A percentile compares a stretch with the other conserved stretches of the same genome.
Evolutionary conservation across 2,329 filamentous ascomycete genomes (phyloP).

Genomic region (Cercospora zeina): DNA sequence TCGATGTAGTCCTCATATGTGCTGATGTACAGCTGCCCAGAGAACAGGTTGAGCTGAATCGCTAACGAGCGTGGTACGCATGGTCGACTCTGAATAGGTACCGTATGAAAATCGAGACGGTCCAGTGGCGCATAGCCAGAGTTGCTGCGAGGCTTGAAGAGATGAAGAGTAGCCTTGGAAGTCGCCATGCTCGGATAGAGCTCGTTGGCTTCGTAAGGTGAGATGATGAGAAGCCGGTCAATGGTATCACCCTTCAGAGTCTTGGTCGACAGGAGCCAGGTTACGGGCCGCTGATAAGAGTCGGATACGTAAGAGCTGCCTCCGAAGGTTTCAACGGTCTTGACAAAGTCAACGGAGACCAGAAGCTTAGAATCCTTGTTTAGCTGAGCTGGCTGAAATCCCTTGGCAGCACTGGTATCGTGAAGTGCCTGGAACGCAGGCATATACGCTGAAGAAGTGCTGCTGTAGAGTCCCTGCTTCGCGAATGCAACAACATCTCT

Average conservation of each 20-base stretch:
- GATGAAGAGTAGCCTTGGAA: slow-evolving; percentile 45
- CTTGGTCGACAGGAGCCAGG: slow-evolving; percentile 54
- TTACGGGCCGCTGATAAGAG: slow-evolving; percentile 54
- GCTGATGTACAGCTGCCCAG: slow-evolving; percentile 65
- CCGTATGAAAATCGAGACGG: slow-evolving; percentile 47
- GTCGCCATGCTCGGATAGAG: slow-evolving; percentile 48
- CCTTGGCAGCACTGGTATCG: slow-evolving; percentile 12
- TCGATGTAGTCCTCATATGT: slow-evolving; percentile 56
- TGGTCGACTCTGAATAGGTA: slow-evolving; percentile 32
- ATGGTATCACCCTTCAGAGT: slow-evolving; percentile 16
- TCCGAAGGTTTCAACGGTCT: slow-evolving; percentile 14
- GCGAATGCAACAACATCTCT: slow-evolving; percentile 48
- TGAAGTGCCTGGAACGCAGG: slow-evolving; percentile 20
- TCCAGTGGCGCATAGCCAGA: slow-evolving; percentile 47
- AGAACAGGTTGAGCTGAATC: slow-evolving; percentile 62
- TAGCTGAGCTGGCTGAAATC: slow-evolving; percentile 11
- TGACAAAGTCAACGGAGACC: slow-evolving; percentile 21
- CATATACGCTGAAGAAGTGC: slow-evolving; percentile 33
- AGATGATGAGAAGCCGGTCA: slow-evolving; percentile 55
- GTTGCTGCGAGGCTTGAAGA: slow-evolving; percentile 54
- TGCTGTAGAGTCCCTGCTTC: slow-evolving; percentile 39
- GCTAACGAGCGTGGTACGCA: background rate
- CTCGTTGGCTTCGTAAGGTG: slow-evolving; percentile 60
- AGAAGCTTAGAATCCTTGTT: slow-evolving; percentile 22
- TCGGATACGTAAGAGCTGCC: slow-evolving; percentile 41